phyloP scores from a whole-genome alignment of 1,284 basidiomycete genomes.

The Caloboletus inedulis region DNA sequence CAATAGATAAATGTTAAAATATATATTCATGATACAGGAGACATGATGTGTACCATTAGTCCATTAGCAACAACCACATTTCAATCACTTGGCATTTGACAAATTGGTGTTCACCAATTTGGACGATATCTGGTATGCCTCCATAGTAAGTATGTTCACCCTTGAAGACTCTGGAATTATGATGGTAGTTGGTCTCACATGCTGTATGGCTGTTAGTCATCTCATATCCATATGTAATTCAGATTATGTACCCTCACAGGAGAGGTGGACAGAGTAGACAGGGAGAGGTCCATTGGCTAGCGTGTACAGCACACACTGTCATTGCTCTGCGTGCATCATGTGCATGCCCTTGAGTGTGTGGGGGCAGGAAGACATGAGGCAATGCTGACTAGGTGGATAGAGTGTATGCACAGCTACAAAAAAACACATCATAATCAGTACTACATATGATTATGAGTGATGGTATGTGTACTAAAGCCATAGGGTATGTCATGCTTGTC shows the following conservation, averaged over 20 bases:
- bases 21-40: no score
- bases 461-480: conserved; percentile 2
- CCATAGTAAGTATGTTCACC: conserved; percentile 15
- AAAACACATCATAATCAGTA: neutral
- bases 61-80: conserved; percentile 16
- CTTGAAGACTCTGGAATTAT: conserved; percentile 4
- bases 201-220: neutral
- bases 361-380: neutral
- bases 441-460: no score
- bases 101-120: conserved; percentile 12
- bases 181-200: conserved; percentile 5
- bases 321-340: conserved; percentile 1
- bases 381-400: neutral
- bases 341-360: neutral
- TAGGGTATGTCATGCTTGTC: neutral
- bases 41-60: neutral
- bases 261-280: conserved; percentile 1
- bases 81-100: neutral
- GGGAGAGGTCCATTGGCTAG: neutral
- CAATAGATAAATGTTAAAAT: neutral
- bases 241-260: neutral
- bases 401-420: neutral
- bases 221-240: no score
- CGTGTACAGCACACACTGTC: neutral
- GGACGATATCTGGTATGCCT: neutral